Evolutionary conservation across 1,284 basidiomycete species (phyloP), one percentile per base, ranked within the genome.

Genomic region (Jaminaea rosea): DNA sequence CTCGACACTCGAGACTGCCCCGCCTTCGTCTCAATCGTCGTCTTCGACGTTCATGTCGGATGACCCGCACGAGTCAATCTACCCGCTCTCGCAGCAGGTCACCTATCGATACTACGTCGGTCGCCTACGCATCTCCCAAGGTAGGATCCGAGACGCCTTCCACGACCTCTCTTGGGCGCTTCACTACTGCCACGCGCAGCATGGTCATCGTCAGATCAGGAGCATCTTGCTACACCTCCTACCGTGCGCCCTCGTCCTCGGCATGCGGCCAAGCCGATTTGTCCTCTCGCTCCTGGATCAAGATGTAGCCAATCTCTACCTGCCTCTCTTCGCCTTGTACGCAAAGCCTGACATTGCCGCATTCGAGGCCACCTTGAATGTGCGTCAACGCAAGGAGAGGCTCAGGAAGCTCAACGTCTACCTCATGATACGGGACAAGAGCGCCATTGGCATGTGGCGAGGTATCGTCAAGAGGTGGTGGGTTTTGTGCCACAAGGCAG

Each of bases 61-160:
- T 10, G 44, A 50, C n/a, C 58, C 56, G 9, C 63, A 74, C 32
- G 69, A 71, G 36, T 59, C 63, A 21, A 63, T 73, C 21, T 77
- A 73, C 53, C 65, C 74, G 0, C 60, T 61, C 27, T 65, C 70
- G 1, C 76, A 77, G 49, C 65, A 67, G 8, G 73, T 75, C 26
- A 68, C 69, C 0, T 77, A 75, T 55, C 60, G 64, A 10, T 77
- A 76, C 58, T 76, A 77, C 49, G 57, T 76, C 13, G 76, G 76
- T 5, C 63, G 76, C 27, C 58, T 77, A 29, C 65, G 70, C 26
- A 60, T 77, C 5, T 73, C 73, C 42, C 76, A 77, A 44, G 64
- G 76, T 45, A 61, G 75, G 6, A 62, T 77, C 24, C 65, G 74
- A 17, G 34, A 8, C 11, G 39, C 15, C 6, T 42, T 21, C 39